Base-by-base conservation (phyloP, 306 rosid genomes). In the Lotus japonicus region DNA sequence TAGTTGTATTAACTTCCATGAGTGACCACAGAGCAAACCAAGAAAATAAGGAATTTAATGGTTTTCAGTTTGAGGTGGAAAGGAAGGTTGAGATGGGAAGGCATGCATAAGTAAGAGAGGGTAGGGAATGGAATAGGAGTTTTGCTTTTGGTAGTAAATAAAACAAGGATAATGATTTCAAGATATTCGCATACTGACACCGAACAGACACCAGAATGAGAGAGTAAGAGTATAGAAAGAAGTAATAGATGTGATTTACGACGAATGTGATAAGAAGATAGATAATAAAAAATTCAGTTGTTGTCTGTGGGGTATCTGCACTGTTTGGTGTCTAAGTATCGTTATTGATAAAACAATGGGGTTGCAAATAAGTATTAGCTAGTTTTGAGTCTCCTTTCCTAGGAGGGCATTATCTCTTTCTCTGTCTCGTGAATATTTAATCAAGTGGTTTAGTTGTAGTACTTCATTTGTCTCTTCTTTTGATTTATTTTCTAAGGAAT, bases 1-100 rank as follows among this genome's bases (percentile, higher is more conserved):
- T 42, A 39, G 81, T 64, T 11, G 44, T 51, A 77, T 81, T 84
- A 60, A 69, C 79, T 77, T 95, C 96, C 99, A 95, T 95, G 78
- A 82, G 76, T 85, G 80, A 83, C 59, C 73, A 71, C 82, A 69
- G 74, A 66, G 77, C 68, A 35, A 78, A 64, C 72, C 65, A 59
- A 41, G 46, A 43, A 41, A 6, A 31, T 9, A 55, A 2, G 35
- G 28, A 49, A 62, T 53, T 51, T 41, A 72, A 66, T 49, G 78
- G 78, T 42, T 45, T 62, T 41, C 13, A 35, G 68, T 57, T 61
- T 51, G 60, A 44, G 53, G 35, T 14, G n/a, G 33, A 66, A 55
- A 65, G 36, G 49, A 39, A 64, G 38, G 50, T 38, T 60, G 68
- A 23, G 60, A 56, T 46, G 71, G 21, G 66, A 81, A 64, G 68